Evolutionary conservation across 805 yeast genomes (phyloP).

Genomic region (Hanseniaspora mollemarum): DNA sequence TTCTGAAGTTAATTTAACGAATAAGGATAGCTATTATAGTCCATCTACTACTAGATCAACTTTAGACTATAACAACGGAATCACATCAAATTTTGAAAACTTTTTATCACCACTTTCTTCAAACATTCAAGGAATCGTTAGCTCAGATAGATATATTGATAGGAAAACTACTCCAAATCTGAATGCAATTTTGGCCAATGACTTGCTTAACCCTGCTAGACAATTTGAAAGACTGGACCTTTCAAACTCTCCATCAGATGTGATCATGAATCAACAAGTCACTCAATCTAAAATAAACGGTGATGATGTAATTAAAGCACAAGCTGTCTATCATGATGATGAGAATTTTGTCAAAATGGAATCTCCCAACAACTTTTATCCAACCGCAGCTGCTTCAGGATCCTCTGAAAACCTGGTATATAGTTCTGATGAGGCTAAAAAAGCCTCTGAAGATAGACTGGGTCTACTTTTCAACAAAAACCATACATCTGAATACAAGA

Average conservation of each 20-base stretch:
- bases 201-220: not conserved
- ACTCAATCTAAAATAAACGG: not conserved
- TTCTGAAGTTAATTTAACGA: not conserved
- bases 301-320: not conserved
- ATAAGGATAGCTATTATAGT: not conserved
- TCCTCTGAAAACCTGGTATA: not conserved
- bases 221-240: not conserved
- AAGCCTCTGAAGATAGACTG: no score
- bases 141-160: not conserved
- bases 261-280: not conserved
- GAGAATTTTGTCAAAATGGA: not conserved
- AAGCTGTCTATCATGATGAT: not conserved
- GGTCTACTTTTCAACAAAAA: not conserved
- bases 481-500: not conserved
- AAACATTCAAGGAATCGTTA: not conserved
- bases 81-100: not conserved
- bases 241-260: not conserved
- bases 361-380: not conserved
- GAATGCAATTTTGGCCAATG: not conserved
- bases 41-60: not conserved
- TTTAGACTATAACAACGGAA: no score
- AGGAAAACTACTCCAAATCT: not conserved
- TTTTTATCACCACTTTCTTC: constrained; percentile 2
- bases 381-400: not conserved
- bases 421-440: no score